Evolutionary conservation across 1,284 basidiomycete species (phyloP), one percentile per base, ranked within the genome.

Genomic region (Exsudoporus floridanus): DNA sequence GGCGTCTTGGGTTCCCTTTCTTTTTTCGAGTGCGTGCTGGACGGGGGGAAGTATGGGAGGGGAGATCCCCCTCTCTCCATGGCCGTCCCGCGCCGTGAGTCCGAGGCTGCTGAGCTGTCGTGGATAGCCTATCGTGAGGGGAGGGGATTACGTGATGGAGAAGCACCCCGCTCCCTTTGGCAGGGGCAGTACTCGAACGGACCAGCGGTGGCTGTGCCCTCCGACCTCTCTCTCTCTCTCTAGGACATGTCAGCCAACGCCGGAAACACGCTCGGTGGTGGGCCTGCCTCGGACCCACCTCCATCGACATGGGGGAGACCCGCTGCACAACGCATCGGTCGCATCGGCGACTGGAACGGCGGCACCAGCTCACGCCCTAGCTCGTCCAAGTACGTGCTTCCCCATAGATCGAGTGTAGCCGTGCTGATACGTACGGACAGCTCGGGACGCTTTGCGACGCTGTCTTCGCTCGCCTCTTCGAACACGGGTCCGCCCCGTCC

Each of bases 211-310:
- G 40, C 40, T 42, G 27, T 41, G 5, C 39, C 1, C 18, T 44
- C 23, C 9, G 12, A n/a, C n/a, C n/a, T n/a, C n/a, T n/a, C n/a
- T 25, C 43, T 13, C 6, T 12, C 16, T 12, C 16, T 16, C 19
- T 7, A 12, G 5, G 31, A 2, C 46, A 81, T 81, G 79, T 74
- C 78, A 19, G 70, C 62, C 58, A 64, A 72, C 43, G 57, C 60
- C 46, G 78, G 79, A 27, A 69, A 77, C 37, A 75, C 76, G n/a
- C 71, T 82, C 27, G 74, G 75, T 10, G 81, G 79, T 46, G 64
- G 46, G 14, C 73, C 69, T 12, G 42, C 72, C 25, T 67, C 60
- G 13, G 77, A 81, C 50, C 73, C 77, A 19, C 60, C 78, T 1
- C 76, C 80, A 7, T 55, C 72, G 25, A 65, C 70, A 3, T 85